These are phyloP conservation scores for Geranium rotundifolium DNA, from an alignment of 345 rosid species.

Conservation along the genomic window DNA sequence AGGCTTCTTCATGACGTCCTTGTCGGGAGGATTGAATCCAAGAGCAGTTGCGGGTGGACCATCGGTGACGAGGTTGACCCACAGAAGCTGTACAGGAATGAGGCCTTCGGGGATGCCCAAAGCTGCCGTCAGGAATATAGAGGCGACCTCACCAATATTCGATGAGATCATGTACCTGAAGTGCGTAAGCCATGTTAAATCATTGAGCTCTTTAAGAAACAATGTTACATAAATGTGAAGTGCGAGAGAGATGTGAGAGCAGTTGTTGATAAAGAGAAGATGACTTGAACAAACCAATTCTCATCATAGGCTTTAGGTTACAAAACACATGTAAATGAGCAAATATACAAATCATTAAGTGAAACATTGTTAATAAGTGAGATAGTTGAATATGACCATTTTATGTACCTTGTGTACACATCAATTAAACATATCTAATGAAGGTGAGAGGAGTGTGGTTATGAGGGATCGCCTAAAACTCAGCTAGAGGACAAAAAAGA, in stretches of 20 bases:
- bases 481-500: too few species aligned
- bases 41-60: conserved; percentile 98
- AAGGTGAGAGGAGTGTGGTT: too few species aligned
- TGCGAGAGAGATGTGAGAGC: not conserved
- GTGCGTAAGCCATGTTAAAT: not conserved
- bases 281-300: too few species aligned
- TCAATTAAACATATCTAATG: too few species aligned
- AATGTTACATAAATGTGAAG: not conserved
- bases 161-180: conserved; percentile 98
- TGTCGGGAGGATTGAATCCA: conserved; percentile 96
- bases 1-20: conserved; percentile 85
- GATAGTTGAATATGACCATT: too few species aligned
- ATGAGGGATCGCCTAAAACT: too few species aligned
- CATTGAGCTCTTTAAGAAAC: not conserved
- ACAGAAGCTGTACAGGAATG: conserved; percentile 98
- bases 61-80: conserved; percentile 98
- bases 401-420: too few species aligned
- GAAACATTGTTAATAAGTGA: too few species aligned
- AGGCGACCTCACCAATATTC: conserved; percentile 96
- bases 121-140: conserved; percentile 90
- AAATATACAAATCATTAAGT: too few species aligned
- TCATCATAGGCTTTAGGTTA: too few species aligned
- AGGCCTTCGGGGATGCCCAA: conserved; percentile 97
- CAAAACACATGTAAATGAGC: too few species aligned
- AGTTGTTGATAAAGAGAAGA: not conserved